Conservation (phyloP, 768 basidiomycete species). For the Boletus sensibilis region DNA sequence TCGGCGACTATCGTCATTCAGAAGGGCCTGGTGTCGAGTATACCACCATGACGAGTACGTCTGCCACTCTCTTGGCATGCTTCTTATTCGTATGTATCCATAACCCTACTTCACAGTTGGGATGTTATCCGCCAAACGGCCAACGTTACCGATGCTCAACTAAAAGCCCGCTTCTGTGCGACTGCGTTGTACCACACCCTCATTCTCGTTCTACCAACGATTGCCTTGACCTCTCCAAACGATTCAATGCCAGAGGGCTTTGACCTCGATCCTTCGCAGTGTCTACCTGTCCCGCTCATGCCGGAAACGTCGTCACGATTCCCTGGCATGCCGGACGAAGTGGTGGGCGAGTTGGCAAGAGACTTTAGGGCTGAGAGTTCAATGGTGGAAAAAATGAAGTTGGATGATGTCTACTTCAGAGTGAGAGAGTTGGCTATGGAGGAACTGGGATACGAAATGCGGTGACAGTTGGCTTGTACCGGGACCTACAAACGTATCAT, state of each 20-base stretch:
- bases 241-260: conserved; percentile 45
- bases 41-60: conserved; percentile 88
- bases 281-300: conserved; percentile 54
- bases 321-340: conserved; percentile 69
- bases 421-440: conserved; percentile 61
- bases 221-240: conserved; percentile 24
- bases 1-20: conserved; percentile 65
- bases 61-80: background rate
- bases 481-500: background rate
- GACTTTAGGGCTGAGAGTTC: conserved; percentile 67
- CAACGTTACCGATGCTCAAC: conserved; percentile 72
- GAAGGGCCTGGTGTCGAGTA: conserved; percentile 82
- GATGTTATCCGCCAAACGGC: conserved; percentile 67
- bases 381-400: conserved; percentile 48
- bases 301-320: conserved; percentile 69
- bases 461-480: conserved; percentile 9
- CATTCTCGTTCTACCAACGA: conserved; percentile 41
- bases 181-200: conserved; percentile 78
- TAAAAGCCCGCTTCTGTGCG: conserved; percentile 64
- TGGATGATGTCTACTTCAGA: conserved; percentile 62
- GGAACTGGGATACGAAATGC: conserved; percentile 41
- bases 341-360: conserved; percentile 53
- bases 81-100: background rate
- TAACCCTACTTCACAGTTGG: conserved; percentile 57
- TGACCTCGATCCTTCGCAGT: conserved; percentile 55